Evolutionary conservation across 352 stramenopile genomes (phyloP), one percentile per base, ranked within the genome.

Genomic region (Phytophthora vignae): DNA sequence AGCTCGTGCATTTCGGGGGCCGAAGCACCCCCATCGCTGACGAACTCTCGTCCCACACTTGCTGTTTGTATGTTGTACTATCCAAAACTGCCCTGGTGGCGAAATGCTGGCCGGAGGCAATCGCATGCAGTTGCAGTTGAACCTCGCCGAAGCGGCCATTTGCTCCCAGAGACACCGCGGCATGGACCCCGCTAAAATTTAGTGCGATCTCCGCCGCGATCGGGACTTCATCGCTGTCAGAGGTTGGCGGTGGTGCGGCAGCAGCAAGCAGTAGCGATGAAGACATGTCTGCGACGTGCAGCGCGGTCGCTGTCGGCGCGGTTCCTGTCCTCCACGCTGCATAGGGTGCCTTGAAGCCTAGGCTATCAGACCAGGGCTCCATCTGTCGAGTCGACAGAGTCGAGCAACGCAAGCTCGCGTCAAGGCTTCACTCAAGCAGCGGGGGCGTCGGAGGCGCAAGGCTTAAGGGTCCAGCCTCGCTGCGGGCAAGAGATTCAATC

Each of bases 401-500:
- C 55, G 4, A 38, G 55, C n/a, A 60, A 49, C n/a, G 31, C 31
- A 60, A 49, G 55, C 10, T 54, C 4, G 21, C 21, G 21, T 22
- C 21, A 22, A 22, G 21, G 21, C 21, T 22, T 22, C 19, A 15
- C 2, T 54, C 46, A 54, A 54, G 29, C 46, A 54, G 46, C 46
- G 46, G 46, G 46, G 27, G 46, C 46, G 10, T 40, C 14, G 33
- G 9, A 4, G 11, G 33, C 33, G 22, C 22, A 27, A 42, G 36
- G 3, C 36, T 42, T 42, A 42, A 11, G 36, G 36, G 36, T 3
- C 12, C 36, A 42, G 36, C 36, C 12, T 42, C 14, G 36, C 5
- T 42, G 36, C 36, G 36, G n/a, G 46, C n/a, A 14, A 54, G 19
- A 54, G 19, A 17, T 69, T 69, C 62, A 69, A 57, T 69, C 52